Evolutionary conservation across 2,329 filamentous ascomycete species (phyloP).

Genomic region (Ophiostoma pallidulum): DNA sequence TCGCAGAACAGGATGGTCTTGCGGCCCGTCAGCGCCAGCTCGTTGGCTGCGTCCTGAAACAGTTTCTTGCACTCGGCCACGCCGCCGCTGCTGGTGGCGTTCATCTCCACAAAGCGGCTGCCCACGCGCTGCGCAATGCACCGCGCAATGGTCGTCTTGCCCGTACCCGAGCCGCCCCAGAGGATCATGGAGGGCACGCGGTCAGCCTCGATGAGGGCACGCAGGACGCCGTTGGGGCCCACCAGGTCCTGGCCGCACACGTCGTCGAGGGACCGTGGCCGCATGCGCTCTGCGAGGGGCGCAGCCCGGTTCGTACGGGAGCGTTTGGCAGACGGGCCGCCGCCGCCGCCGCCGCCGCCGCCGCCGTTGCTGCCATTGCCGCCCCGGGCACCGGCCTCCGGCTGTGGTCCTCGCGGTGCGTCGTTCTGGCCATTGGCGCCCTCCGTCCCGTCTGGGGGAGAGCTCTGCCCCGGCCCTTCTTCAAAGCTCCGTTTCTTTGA

Average conservation of each 20-base stretch:
- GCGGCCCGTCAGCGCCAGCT: constrained; percentile 69
- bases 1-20: constrained; percentile 97
- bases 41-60: constrained; percentile 73
- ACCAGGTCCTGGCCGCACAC: constrained; percentile 90
- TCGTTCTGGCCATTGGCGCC: background rate
- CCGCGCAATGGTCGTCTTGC: constrained; percentile 85
- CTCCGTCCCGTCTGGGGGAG: constrained; percentile 7
- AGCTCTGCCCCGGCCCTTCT: constrained; percentile 38
- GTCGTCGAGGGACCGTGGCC: constrained; percentile 72
- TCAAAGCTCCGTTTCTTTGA: constrained; percentile 42
- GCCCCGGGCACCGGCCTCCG: too few relatives aligned
- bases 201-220: constrained; percentile 76
- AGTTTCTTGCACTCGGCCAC: constrained; percentile 89
- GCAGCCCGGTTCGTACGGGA: constrained; percentile 62
- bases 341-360: constrained; percentile 17
- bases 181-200: constrained; percentile 90
- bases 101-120: constrained; percentile 88
- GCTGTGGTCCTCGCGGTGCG: too few relatives aligned
- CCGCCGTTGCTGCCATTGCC: background rate
- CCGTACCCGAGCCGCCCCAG: constrained; percentile 75
- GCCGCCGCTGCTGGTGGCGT: constrained; percentile 80
- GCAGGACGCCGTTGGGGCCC: constrained; percentile 70
- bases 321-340: constrained; percentile 48
- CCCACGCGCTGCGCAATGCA: constrained; percentile 78
- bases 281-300: constrained; percentile 88